Evolutionary conservation across 2,329 filamentous ascomycete species (phyloP).

Genomic region (Escovopsis sp.): DNA sequence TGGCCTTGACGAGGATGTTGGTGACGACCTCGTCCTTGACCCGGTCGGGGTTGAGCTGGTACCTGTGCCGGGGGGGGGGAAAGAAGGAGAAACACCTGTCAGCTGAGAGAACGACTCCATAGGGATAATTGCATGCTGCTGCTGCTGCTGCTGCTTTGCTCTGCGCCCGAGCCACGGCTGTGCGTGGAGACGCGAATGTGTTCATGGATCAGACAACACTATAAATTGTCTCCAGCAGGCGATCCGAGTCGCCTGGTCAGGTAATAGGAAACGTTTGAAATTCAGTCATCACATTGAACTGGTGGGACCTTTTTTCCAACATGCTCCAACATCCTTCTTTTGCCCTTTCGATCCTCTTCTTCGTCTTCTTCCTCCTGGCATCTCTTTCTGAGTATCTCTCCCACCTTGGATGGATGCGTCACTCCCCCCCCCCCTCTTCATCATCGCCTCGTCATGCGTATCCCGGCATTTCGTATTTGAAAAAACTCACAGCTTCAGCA

Average conservation of each 20-base stretch:
- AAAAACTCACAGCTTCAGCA: conserved; percentile 83
- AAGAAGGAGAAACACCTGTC: no score
- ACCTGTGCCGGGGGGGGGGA: conserved; percentile 37
- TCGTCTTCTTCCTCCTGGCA: no score
- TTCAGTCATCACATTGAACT: conserved; percentile 53
- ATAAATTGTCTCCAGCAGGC: conserved; percentile 23
- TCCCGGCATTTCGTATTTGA: conserved; percentile 3
- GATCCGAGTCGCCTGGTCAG: conserved; percentile 43
- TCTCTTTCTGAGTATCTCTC: no score
- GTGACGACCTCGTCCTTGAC: conserved; percentile 94
- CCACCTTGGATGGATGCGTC: no score
- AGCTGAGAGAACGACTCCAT: neutral
- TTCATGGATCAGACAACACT: conserved; percentile 55
- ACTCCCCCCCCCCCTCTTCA: no score
- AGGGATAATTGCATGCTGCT: neutral
- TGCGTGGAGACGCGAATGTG: neutral
- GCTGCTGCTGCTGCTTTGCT: neutral
- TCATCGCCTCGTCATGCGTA: neutral
- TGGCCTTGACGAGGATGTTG: conserved; percentile 95
- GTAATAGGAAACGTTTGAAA: conserved; percentile 97
- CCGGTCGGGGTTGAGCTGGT: conserved; percentile 99
- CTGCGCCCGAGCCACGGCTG: no score
- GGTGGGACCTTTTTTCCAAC: no score
- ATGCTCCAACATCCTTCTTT: no score
- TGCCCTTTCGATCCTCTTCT: no score